These are phyloP conservation scores for Termitomyces sp. DNA, from an alignment of 768 basidiomycete genomes.

Conservation along the genomic window DNA sequence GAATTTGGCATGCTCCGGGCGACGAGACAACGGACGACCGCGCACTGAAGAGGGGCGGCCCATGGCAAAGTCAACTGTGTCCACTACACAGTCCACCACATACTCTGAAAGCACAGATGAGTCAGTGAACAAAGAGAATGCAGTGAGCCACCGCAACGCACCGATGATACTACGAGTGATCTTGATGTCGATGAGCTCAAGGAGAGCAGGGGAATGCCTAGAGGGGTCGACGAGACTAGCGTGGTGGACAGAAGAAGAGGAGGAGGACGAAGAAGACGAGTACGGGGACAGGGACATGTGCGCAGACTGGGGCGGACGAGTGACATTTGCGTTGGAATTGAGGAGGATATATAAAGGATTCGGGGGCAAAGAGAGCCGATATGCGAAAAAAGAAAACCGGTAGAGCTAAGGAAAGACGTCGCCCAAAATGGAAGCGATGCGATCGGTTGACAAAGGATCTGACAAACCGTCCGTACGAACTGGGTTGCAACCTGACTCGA, in stretches of 20 bases:
- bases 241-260: constrained; percentile 34
- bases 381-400: constrained; percentile 25
- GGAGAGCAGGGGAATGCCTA: constrained; percentile 58
- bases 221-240: constrained; percentile 60
- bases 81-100: constrained; percentile 62
- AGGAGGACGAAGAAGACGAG: constrained; percentile 22
- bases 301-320: constrained; percentile 16
- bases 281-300: constrained; percentile 18
- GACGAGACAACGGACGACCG: constrained; percentile 43
- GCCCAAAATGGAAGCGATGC: constrained; percentile 14
- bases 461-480: constrained; percentile 17
- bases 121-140: neutral
- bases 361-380: constrained; percentile 29
- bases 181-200: constrained; percentile 67
- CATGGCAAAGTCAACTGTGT: constrained; percentile 75
- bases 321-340: constrained; percentile 16
- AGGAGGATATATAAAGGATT: constrained; percentile 28
- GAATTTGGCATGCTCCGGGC: constrained; percentile 54
- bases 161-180: constrained; percentile 60
- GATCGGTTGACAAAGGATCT: constrained; percentile 21
- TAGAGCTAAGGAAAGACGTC: constrained; percentile 17
- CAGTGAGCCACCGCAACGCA: constrained; percentile 30
- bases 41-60: constrained; percentile 54
- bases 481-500: constrained; percentile 13
- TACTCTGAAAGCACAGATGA: constrained; percentile 45